These are phyloP conservation scores for Thielaviopsis punctulata DNA, from an alignment of 2,329 filamentous ascomycete species.

Conservation along the genomic window DNA sequence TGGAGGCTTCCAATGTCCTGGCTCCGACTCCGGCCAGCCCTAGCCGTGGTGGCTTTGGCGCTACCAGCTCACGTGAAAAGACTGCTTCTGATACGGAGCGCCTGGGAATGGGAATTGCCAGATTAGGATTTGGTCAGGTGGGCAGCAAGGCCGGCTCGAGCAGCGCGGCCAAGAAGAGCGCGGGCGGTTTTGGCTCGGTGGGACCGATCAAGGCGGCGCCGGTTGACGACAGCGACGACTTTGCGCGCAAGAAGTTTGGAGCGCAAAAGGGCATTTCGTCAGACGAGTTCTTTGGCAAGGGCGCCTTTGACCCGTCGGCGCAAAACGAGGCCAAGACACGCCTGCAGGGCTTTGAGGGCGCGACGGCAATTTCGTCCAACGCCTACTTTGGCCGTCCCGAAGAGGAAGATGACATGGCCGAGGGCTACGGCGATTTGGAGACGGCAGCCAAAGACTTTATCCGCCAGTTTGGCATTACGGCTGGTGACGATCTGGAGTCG, in stretches of 20 bases:
- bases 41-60: slow-evolving; percentile 40
- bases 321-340: slow-evolving; percentile 76
- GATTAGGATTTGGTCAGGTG: slow-evolving; percentile 78
- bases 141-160: slow-evolving; percentile 39
- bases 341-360: slow-evolving; percentile 83
- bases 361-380: slow-evolving; percentile 83
- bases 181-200: slow-evolving; percentile 74
- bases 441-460: slow-evolving; percentile 91
- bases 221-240: slow-evolving; percentile 59
- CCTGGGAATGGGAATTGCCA: slow-evolving; percentile 71
- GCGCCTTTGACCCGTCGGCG: slow-evolving; percentile 61
- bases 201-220: slow-evolving; percentile 50
- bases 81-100: slow-evolving; percentile 69
- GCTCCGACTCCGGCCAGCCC: slow-evolving; percentile 63
- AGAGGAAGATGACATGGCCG: slow-evolving; percentile 41
- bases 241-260: slow-evolving; percentile 78
- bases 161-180: slow-evolving; percentile 48
- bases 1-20: slow-evolving; percentile 44
- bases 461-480: slow-evolving; percentile 84
- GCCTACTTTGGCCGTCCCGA: slow-evolving; percentile 93
- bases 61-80: slow-evolving; percentile 40
- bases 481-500: slow-evolving; percentile 90
- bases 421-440: slow-evolving; percentile 84
- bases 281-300: slow-evolving; percentile 95
- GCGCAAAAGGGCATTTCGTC: slow-evolving; percentile 90